Conservation (phyloP, 805 yeast genomes). For the Candida railenensis region DNA sequence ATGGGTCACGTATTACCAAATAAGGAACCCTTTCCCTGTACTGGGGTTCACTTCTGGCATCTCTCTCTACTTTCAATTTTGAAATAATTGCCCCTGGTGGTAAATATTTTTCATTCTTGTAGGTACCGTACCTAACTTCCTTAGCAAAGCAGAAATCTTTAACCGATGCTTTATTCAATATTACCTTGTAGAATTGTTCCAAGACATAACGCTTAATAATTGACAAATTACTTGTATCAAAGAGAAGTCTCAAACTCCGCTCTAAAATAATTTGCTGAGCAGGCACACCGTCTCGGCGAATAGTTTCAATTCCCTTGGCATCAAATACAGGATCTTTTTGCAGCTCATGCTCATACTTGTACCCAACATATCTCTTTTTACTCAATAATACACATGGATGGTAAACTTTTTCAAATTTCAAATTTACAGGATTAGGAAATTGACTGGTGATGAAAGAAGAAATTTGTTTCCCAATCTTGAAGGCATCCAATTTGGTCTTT, state of each 20-base stretch:
- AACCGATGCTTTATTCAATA: conserved; percentile 60
- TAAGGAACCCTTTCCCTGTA: conserved; percentile 87
- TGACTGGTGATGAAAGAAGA: conserved; percentile 59
- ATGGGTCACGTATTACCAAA: conserved; percentile 59
- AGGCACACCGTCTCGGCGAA: conserved; percentile 91
- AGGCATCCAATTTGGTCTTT: conserved; percentile 72
- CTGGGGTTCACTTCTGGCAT: conserved; percentile 78
- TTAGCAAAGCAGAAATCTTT: conserved; percentile 91
- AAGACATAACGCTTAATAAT: conserved; percentile 63
- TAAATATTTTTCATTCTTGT: conserved; percentile 65
- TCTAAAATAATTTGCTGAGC: conserved; percentile 86
- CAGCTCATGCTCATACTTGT: conserved; percentile 59
- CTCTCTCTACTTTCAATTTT: conserved; percentile 57
- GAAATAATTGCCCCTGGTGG: conserved; percentile 94
- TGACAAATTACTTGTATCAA: conserved; percentile 72
- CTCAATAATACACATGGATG: conserved; percentile 76
- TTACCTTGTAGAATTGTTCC: conserved; percentile 65
- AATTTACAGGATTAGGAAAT: conserved; percentile 77
- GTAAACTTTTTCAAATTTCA: conserved; percentile 92
- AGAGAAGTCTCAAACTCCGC: conserved; percentile 61
- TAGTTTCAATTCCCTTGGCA: conserved; percentile 96
- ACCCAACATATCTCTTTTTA: conserved; percentile 91
- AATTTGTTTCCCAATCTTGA: conserved; percentile 67
- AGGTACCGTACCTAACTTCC: conserved; percentile 82
- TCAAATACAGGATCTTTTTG: conserved; percentile 71